phyloP scores from a whole-genome alignment of 352 stramenopile genomes.

The Pythium coloratum region DNA sequence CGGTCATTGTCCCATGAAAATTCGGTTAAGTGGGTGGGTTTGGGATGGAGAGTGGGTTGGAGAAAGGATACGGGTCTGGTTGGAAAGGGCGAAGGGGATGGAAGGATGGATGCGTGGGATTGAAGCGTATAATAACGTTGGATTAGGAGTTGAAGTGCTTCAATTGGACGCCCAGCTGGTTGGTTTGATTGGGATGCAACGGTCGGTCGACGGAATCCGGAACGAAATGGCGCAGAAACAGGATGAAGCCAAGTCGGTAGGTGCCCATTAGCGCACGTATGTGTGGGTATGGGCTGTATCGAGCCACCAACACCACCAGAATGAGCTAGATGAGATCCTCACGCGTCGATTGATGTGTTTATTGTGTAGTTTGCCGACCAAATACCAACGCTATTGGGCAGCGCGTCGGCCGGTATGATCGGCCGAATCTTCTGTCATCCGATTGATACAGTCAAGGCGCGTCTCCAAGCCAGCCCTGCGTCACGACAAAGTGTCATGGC shows the following conservation, averaged over 20 bases:
- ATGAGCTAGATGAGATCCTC: background rate
- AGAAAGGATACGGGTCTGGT: background rate
- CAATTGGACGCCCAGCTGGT: slow-evolving; percentile 15
- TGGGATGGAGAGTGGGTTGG: background rate
- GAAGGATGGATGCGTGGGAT: slow-evolving; percentile 9
- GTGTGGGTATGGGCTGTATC: background rate
- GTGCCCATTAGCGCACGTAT: background rate
- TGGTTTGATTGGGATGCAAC: slow-evolving; percentile 1
- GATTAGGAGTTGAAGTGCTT: slow-evolving; percentile 14
- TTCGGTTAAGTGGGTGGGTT: background rate
- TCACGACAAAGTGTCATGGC: slow-evolving; percentile 20
- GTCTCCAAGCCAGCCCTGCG: slow-evolving; percentile 52
- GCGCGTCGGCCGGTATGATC: slow-evolving; percentile 80
- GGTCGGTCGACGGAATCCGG: slow-evolving; percentile 32
- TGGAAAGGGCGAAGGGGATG: slow-evolving; percentile 3
- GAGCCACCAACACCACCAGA: background rate
- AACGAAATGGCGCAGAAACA: background rate
- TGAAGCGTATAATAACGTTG: slow-evolving; percentile 25
- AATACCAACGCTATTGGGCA: slow-evolving; percentile 70
- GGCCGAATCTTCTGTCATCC: slow-evolving; percentile 89
- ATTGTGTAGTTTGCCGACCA: slow-evolving; percentile 37
- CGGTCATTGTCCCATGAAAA: background rate
- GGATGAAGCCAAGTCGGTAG: slow-evolving; percentile 26
- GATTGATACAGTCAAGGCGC: slow-evolving; percentile 91
- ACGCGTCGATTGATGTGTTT: slow-evolving; percentile 8